Conservation (phyloP, 2,329 filamentous ascomycete species). For the Fusarium sarcochroum region DNA sequence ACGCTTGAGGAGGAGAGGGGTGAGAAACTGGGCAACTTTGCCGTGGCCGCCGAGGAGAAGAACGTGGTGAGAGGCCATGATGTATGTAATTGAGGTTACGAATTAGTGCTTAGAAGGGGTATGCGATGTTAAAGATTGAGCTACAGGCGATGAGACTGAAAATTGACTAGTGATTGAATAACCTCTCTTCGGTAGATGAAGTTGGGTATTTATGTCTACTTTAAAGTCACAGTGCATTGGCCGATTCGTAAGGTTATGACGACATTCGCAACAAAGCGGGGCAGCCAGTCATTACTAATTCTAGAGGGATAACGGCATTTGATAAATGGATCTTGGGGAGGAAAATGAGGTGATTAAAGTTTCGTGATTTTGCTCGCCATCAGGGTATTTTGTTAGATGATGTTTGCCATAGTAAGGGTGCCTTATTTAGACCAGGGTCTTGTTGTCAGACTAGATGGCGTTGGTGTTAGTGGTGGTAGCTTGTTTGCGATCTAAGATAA, state of each 20-base stretch:
- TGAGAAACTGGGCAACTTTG: slow-evolving; percentile 81
- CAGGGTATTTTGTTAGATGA: slow-evolving; percentile 8
- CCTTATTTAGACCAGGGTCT: neutral
- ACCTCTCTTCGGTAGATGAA: neutral
- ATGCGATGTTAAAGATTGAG: neutral
- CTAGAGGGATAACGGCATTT: slow-evolving; percentile 21
- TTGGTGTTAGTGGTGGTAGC: slow-evolving; percentile 6
- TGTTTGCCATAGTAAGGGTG: neutral
- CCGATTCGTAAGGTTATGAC: slow-evolving; percentile 29
- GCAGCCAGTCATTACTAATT: slow-evolving; percentile 33
- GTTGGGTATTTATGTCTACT: slow-evolving; percentile 14
- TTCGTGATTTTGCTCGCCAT: slow-evolving; percentile 16
- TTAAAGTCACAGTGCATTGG: neutral
- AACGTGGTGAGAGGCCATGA: slow-evolving; percentile 64
- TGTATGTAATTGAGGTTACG: slow-evolving; percentile 7
- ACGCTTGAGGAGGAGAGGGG: slow-evolving; percentile 79
- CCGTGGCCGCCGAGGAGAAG: slow-evolving; percentile 87
- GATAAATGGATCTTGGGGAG: neutral
- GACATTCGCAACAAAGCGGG: slow-evolving; percentile 39
- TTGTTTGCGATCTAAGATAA: neutral
- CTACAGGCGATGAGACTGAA: neutral
- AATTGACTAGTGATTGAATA: neutral
- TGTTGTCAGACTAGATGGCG: neutral
- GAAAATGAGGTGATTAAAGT: neutral
- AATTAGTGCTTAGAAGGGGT: neutral